phyloP scores from a whole-genome alignment of 1,284 basidiomycete genomes.

The Amylostereum areolatum region DNA sequence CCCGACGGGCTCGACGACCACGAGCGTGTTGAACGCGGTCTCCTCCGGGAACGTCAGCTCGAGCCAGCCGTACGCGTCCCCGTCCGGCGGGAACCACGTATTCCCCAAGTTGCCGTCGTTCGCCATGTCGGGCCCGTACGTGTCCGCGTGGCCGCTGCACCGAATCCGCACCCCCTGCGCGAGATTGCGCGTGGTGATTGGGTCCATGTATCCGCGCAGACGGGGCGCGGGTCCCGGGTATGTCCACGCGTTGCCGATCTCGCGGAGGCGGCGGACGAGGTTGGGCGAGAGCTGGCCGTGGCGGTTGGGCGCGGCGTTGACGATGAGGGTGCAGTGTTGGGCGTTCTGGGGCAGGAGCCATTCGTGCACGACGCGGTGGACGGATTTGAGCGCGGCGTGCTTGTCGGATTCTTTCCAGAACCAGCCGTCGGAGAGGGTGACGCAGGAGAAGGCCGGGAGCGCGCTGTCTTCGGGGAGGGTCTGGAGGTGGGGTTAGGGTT shows the following conservation, averaged over 20 bases:
- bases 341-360: constrained; percentile 9
- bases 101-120: constrained; percentile 5
- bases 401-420: constrained; percentile 8
- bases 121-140: constrained; percentile 7
- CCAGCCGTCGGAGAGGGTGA: constrained; percentile 8
- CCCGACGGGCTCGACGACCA: constrained; percentile 6
- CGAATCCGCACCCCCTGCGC: constrained; percentile 4
- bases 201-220: background rate
- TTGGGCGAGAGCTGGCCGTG: constrained; percentile 8
- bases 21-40: constrained; percentile 5
- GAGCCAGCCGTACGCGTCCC: constrained; percentile 8
- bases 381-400: constrained; percentile 1
- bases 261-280: constrained; percentile 3
- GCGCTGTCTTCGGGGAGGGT: constrained; percentile 2
- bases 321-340: constrained; percentile 6
- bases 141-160: constrained; percentile 3
- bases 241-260: constrained; percentile 7
- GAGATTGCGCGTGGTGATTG: constrained; percentile 6
- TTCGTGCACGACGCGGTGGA: constrained; percentile 5
- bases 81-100: constrained; percentile 4
- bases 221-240: constrained; percentile 4
- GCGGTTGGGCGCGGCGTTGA: constrained; percentile 7
- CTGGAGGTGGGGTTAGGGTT: background rate
- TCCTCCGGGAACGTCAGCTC: constrained; percentile 5
- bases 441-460: constrained; percentile 7